A percentile compares a stretch with the other conserved stretches of the same genome.
phyloP scores from a whole-genome alignment of 371 early-diverging fungal genomes.

The Zancudomyces culisetae region DNA sequence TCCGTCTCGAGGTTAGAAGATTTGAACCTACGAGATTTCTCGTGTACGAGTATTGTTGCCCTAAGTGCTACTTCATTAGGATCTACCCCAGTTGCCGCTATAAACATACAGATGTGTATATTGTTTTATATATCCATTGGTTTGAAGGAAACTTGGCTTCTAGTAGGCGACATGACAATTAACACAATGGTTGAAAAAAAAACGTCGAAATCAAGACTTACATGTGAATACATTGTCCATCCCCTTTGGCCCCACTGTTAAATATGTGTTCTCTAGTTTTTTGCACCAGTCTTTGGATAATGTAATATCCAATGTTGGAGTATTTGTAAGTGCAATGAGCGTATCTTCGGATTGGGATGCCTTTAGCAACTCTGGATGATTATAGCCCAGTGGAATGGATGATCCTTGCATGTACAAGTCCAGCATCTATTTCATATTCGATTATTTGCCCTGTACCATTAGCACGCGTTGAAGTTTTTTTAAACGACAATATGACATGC shows the following conservation, averaged over 20 bases:
- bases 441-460: too few relatives aligned
- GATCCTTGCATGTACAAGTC: slow-evolving; percentile 58
- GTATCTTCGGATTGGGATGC: slow-evolving; percentile 32
- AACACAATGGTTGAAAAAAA: not conserved
- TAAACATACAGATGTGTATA: too few relatives aligned
- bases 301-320: slow-evolving; percentile 48
- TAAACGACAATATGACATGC: too few relatives aligned
- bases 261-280: slow-evolving; percentile 38
- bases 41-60: slow-evolving; percentile 55
- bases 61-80: slow-evolving; percentile 61
- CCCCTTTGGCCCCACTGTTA: slow-evolving; percentile 46
- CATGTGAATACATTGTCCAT: slow-evolving; percentile 48
- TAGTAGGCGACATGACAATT: too few relatives aligned
- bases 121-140: too few relatives aligned
- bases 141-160: too few relatives aligned
- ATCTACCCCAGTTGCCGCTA: slow-evolving; percentile 50
- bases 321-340: slow-evolving; percentile 36
- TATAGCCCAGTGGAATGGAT: slow-evolving; percentile 60
- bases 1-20: slow-evolving; percentile 28
- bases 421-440: too few relatives aligned
- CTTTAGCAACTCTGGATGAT: slow-evolving; percentile 40
- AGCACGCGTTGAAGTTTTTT: too few relatives aligned
- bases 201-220: not conserved
- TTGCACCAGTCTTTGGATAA: slow-evolving; percentile 44
- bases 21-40: slow-evolving; percentile 31